Base-by-base conservation (phyloP, 345 rosid species). In the Boechera retrofracta region DNA sequence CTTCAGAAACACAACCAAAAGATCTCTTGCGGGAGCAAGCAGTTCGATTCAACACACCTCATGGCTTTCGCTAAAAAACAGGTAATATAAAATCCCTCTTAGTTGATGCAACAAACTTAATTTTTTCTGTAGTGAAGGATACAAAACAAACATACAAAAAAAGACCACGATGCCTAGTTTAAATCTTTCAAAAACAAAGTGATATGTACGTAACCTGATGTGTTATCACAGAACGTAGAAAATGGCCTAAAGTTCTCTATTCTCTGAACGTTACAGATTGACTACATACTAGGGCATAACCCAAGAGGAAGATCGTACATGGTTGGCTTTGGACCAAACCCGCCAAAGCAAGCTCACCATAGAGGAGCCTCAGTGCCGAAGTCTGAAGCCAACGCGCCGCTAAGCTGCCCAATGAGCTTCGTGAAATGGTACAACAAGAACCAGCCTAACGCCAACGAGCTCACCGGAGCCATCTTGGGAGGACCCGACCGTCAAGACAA, bases 321-420 rank as follows among this genome's bases (percentile, higher is more conserved):
- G 97, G 98, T 90, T 1, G 98, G 92, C 26, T 92, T 88, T 53
- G 98, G 98, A 29, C 57, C 58, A 44, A 86, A 92, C 77, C 89
- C 98, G 5, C 98, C 98, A 7, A 66, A 45, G 28, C 92, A 92
- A 49, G 89, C 98, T 2, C 98, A 94, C 68, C 98, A 94, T 49
- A 80, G 97, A 56, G 98, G 97, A 12, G 92, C 98, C 5, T 89
- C 99, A 0, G 85, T 92, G 15, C 90, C 91, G 0, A 4, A 18
- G 7, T 0, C 26, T 13, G 32, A 75, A 10, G 83, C 78, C 0
- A 62, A 79, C 15, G 15, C 7, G 4, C 73, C 28, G 0, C 64
- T 86, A 11, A 77, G 67, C 76, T 92, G 97, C 55, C 86, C 87
- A 8, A 35, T 87, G 88, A 94, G 94, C 84, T 94, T 94, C 59